These are phyloP conservation scores for Marvania coccoides DNA, from an alignment of 139 green algal species.

Conservation along the genomic window DNA sequence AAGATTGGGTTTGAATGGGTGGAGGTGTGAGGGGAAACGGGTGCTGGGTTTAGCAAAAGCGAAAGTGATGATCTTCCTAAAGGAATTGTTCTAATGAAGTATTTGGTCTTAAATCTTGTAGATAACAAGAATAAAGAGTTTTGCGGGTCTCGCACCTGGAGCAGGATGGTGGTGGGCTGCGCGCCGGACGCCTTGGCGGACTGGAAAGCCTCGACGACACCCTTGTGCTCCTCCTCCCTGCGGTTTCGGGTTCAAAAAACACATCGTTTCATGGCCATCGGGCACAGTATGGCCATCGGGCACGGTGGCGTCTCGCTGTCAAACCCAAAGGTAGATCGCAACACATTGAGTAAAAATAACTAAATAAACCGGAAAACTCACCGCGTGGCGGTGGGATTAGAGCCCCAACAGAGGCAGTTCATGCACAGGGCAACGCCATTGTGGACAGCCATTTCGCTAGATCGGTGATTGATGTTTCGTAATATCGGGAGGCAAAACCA, in stretches of 20 bases:
- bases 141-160: constrained; percentile 1
- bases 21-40: background rate
- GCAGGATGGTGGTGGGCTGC: background rate
- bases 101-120: background rate
- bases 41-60: background rate
- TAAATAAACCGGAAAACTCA: too few relatives aligned
- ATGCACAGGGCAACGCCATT: constrained; percentile 1
- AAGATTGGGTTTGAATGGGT: background rate
- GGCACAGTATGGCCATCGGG: too few relatives aligned
- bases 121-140: background rate
- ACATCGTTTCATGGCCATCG: too few relatives aligned
- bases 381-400: background rate
- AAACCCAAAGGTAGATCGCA: too few relatives aligned
- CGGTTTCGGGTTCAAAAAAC: too few relatives aligned
- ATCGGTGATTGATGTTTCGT: too few relatives aligned
- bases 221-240: constrained; percentile 4
- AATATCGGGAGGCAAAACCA: too few relatives aligned
- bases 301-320: too few relatives aligned
- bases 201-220: constrained; percentile 5
- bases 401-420: constrained; percentile 6
- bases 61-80: background rate
- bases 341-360: too few relatives aligned
- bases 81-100: background rate
- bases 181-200: background rate
- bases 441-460: background rate